Evolutionary conservation across 2,329 filamentous ascomycete species (phyloP), one percentile per base, ranked within the genome.

Genomic region (Aureobasidium vineae): DNA sequence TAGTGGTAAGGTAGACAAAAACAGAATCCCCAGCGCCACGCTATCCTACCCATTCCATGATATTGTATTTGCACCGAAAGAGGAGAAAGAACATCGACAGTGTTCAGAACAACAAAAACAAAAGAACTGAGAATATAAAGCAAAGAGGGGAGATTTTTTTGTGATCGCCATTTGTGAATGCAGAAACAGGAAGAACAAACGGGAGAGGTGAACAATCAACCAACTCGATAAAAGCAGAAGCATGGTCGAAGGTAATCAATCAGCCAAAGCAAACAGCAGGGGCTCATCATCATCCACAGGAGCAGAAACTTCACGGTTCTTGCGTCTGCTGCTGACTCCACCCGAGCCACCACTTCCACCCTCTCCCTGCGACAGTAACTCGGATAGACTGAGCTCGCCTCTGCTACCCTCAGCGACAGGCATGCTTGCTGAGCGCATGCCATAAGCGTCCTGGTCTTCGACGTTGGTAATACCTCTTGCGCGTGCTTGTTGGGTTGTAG

Each of bases 251-350:
- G 10, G 38, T 28, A 60, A 47, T 49, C 31, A 59, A 75, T 91
- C 89, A 41, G 87, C 90, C 81, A 91, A 86, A 69, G 89, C 87
- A 75, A 91, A 91, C 11, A 91, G 81, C 11, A 91, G 76, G 0
- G 87, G 87, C 72, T 91, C 89, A 65, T 90, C 89, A 68, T 89
- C 87, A 28, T 85, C 81, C 10, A 31, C 31, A 41, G 43, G 80
- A 79, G 66, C 80, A 28, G 73, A 71, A 59, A 21, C 66, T 59
- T 45, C 66, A 31, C 53, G 41, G 33, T 50, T 31, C 1, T 36
- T 28, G 21, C 68, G 23, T 45, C 40, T 40, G 41, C 57, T 63
- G 57, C 64, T 50, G 33, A 63, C 28, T 43, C 53, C 26, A 19
- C 52, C 45, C 10, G 49, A 31, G 11, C 68, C 16, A 31, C 36